These are phyloP conservation scores for Cyclostephanos invisitatus DNA, from an alignment of 108 stramenopile species.

Conservation along the genomic window DNA sequence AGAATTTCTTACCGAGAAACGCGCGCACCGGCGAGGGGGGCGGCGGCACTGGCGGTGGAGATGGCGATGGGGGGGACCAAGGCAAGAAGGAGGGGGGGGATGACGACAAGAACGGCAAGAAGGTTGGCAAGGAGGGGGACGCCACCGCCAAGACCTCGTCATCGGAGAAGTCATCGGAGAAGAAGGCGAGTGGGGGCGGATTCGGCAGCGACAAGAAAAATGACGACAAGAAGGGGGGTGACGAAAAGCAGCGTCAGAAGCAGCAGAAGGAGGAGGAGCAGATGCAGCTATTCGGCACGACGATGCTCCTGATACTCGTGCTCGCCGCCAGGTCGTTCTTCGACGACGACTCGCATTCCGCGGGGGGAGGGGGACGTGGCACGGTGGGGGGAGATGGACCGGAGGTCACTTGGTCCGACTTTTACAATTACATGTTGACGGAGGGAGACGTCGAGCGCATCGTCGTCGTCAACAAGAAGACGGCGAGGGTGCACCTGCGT, in stretches of 20 bases:
- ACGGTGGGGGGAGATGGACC: conserved; percentile 59
- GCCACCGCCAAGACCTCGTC: conserved; percentile 2
- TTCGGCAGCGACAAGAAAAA: conserved; percentile 42
- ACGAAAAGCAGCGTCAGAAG: conserved; percentile 45
- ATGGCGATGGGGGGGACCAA: background rate
- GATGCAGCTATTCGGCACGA: conserved; percentile 61
- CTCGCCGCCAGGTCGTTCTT: conserved; percentile 56
- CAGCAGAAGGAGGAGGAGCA: conserved; percentile 48
- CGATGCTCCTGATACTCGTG: conserved; percentile 57
- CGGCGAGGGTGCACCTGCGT: conserved; percentile 78
- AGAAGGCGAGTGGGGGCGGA: conserved; percentile 13
- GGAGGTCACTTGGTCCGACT: conserved; percentile 90
- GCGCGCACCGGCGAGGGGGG: conserved; percentile 30
- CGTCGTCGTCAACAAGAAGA: conserved; percentile 87
- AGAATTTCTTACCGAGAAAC: conserved; percentile 83
- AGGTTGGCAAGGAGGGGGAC: conserved; percentile 22
- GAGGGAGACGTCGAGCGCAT: conserved; percentile 89
- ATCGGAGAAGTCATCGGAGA: background rate
- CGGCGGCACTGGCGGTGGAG: background rate
- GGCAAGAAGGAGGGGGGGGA: background rate
- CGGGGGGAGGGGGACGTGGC: background rate
- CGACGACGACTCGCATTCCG: conserved; percentile 54
- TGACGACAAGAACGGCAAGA: conserved; percentile 22
- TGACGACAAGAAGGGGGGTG: conserved; percentile 36
- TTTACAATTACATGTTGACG: conserved; percentile 80